phyloP scores from a whole-genome alignment of 2,329 filamentous ascomycete genomes.

The Pestalotiopsis sp. region DNA sequence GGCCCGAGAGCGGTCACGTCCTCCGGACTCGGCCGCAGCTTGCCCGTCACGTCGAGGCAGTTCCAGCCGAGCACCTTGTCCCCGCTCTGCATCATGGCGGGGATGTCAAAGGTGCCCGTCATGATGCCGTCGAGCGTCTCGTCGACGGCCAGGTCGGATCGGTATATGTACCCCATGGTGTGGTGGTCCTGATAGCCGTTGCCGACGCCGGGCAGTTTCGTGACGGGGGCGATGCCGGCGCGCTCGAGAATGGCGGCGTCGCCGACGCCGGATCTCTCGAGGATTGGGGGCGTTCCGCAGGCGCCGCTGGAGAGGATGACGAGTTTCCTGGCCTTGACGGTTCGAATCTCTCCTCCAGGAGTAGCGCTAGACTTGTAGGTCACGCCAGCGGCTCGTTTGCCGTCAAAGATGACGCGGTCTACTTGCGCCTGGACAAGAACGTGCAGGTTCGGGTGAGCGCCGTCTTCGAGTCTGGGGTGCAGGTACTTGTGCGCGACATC shows the following conservation, averaged over 20 bases:
- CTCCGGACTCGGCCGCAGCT: slow-evolving; percentile 21
- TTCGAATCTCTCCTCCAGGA: not conserved
- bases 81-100: slow-evolving; percentile 17
- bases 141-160: slow-evolving; percentile 14
- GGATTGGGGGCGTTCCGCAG: slow-evolving; percentile 41
- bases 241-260: slow-evolving; percentile 42
- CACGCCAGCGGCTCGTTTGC: slow-evolving; percentile 14
- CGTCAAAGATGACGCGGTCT: slow-evolving; percentile 18
- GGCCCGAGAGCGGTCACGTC: slow-evolving; percentile 23
- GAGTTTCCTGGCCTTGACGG: slow-evolving; percentile 46
- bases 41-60: slow-evolving; percentile 18
- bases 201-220: slow-evolving; percentile 47
- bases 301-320: slow-evolving; percentile 43
- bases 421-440: slow-evolving; percentile 54
- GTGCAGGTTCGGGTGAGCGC: slow-evolving; percentile 49
- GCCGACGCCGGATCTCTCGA: slow-evolving; percentile 54
- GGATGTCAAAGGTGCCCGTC: slow-evolving; percentile 7
- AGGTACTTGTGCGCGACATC: slow-evolving; percentile 52
- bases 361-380: slow-evolving; percentile 5
- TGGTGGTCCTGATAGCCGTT: slow-evolving; percentile 51
- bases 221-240: slow-evolving; percentile 30
- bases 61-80: slow-evolving; percentile 24
- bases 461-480: slow-evolving; percentile 47
- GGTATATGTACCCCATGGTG: slow-evolving; percentile 47
- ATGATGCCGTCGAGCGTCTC: slow-evolving; percentile 20